Conservation (phyloP, 345 rosid species). For the Firmiana major region DNA sequence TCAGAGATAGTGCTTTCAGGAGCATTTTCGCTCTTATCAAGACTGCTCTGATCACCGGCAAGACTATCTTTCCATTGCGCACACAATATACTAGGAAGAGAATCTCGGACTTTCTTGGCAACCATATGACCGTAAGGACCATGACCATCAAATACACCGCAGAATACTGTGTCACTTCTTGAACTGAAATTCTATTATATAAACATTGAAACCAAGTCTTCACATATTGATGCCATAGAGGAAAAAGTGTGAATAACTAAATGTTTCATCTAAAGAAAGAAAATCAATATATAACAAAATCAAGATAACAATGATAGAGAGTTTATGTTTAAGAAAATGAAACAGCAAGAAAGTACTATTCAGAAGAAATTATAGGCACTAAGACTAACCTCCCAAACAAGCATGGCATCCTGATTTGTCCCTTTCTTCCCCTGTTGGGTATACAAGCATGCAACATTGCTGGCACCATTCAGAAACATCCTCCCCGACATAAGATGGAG, state of each 20-base stretch:
- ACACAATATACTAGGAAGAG: slow-evolving; percentile 62
- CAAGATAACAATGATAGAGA: neutral
- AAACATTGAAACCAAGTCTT: slow-evolving; percentile 31
- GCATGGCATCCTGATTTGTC: slow-evolving; percentile 96
- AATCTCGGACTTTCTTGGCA: slow-evolving; percentile 81
- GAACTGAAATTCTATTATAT: slow-evolving; percentile 62
- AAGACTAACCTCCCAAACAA: slow-evolving; percentile 79
- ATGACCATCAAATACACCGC: slow-evolving; percentile 97
- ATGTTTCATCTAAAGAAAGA: neutral
- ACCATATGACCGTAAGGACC: slow-evolving; percentile 98
- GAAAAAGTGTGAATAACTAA: neutral
- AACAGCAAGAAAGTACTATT: neutral
- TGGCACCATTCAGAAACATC: slow-evolving; percentile 58
- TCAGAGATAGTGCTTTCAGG: slow-evolving; percentile 33
- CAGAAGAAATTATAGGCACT: neutral
- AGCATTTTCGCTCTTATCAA: slow-evolving; percentile 22
- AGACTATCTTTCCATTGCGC: slow-evolving; percentile 50
- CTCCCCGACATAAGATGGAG: slow-evolving; percentile 50
- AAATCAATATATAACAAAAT: neutral
- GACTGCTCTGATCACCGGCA: slow-evolving; percentile 29
- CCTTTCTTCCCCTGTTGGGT: slow-evolving; percentile 98
- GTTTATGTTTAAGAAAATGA: slow-evolving; percentile 2
- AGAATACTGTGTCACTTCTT: slow-evolving; percentile 62
- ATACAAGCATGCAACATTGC: slow-evolving; percentile 61
- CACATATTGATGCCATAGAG: slow-evolving; percentile 16